These are phyloP conservation scores for Pseudogymnoascus sp. DNA, from an alignment of 2,329 filamentous ascomycete genomes.

Conservation along the genomic window DNA sequence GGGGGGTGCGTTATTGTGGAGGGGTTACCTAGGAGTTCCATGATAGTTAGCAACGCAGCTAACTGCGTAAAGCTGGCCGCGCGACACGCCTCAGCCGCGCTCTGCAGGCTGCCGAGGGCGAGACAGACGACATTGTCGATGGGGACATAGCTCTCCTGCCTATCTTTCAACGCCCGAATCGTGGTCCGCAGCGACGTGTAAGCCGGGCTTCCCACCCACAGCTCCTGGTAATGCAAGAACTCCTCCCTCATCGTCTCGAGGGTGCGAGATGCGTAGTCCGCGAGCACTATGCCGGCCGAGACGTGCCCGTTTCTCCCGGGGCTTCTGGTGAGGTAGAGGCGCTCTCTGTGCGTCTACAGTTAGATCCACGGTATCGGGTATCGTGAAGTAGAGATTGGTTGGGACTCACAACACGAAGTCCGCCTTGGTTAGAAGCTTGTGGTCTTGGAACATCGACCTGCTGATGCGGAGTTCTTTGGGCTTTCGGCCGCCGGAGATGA, in stretches of 20 bases:
- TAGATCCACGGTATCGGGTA: too few species aligned
- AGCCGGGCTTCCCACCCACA: constrained; percentile 21
- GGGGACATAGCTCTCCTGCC: constrained; percentile 6
- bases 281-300: neutral
- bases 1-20: too few species aligned
- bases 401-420: neutral
- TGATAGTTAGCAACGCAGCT: too few species aligned
- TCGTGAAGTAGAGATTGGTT: too few species aligned
- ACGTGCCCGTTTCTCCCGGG: neutral
- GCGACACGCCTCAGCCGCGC: constrained; percentile 20
- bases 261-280: constrained; percentile 21
- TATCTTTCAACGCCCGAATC: neutral
- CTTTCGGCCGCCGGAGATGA: neutral
- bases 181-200: constrained; percentile 12
- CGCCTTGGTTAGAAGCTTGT: neutral
- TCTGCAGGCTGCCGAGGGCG: constrained; percentile 26
- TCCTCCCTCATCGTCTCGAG: constrained; percentile 22
- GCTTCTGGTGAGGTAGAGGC: neutral
- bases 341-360: too few species aligned
- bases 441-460: neutral
- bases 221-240: constrained; percentile 17
- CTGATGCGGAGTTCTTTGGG: too few species aligned
- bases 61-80: too few species aligned
- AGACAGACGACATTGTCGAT: constrained; percentile 23
- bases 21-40: too few species aligned